These are phyloP conservation scores for Knoxdaviesia proteae DNA, from an alignment of 2,329 filamentous ascomycete species.

Conservation along the genomic window DNA sequence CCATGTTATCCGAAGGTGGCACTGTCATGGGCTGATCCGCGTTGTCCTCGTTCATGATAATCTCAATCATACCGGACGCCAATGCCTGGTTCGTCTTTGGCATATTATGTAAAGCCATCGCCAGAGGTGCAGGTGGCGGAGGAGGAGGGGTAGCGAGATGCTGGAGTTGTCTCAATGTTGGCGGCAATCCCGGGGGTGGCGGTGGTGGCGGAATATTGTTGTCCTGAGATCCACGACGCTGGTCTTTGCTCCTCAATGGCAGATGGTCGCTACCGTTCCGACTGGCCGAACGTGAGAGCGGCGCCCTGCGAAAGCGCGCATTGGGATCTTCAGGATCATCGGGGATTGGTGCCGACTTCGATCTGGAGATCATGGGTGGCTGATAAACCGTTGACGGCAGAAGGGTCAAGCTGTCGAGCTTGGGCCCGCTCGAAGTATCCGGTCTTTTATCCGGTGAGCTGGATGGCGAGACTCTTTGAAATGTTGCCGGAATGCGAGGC, in stretches of 20 bases:
- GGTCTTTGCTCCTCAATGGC: too few relatives aligned
- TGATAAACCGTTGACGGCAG: conserved; percentile 40
- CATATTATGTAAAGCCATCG: too few relatives aligned
- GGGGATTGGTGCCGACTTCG: conserved; percentile 37
- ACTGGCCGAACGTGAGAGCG: too few relatives aligned
- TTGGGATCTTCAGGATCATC: conserved; percentile 12
- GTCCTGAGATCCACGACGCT: conserved; percentile 28
- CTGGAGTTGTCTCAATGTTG: too few relatives aligned
- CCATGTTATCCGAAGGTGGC: conserved; percentile 19
- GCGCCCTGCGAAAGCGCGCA: too few relatives aligned
- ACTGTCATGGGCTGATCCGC: conserved; percentile 10
- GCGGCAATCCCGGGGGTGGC: too few relatives aligned
- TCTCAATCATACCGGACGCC: conserved; percentile 39
- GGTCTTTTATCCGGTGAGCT: conserved; percentile 16
- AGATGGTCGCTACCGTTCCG: too few relatives aligned
- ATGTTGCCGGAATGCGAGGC: conserved; percentile 28
- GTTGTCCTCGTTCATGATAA: conserved; percentile 43
- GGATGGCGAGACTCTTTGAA: conserved; percentile 20
- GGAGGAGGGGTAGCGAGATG: conserved; percentile 31
- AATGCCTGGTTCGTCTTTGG: conserved; percentile 11
- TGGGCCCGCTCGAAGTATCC: conserved; percentile 6
- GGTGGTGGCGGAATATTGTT: too few relatives aligned
- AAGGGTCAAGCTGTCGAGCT: conserved; percentile 20
- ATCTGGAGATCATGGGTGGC: conserved; percentile 34
- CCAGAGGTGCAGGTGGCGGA: conserved; percentile 23